A percentile compares a stretch with the other conserved stretches of the same genome.
phyloP scores from a whole-genome alignment of 257 asterid genomes.

The Salvia splendens region DNA sequence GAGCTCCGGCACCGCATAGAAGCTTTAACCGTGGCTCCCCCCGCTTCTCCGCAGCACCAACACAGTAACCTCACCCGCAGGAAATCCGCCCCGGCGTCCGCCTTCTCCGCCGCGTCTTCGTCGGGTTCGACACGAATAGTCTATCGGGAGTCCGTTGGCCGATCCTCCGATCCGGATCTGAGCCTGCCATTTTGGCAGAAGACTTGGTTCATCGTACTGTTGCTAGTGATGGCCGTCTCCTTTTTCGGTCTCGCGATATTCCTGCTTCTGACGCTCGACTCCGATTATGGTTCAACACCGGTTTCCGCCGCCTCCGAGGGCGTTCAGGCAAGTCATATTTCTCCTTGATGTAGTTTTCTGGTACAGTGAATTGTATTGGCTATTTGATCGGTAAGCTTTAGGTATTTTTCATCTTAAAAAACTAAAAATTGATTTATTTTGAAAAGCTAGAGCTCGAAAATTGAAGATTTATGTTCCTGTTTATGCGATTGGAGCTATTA shows the following conservation, averaged over 20 bases:
- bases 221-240: slow-evolving; percentile 72
- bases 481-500: background rate
- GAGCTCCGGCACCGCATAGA: slow-evolving; percentile 61
- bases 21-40: slow-evolving; percentile 84
- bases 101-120: slow-evolving; percentile 36
- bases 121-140: slow-evolving; percentile 67
- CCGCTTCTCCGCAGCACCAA: slow-evolving; percentile 61
- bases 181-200: slow-evolving; percentile 75
- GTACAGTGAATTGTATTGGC: no score
- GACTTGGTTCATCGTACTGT: slow-evolving; percentile 69
- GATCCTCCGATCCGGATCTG: slow-evolving; percentile 51
- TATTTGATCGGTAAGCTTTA: no score
- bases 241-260: slow-evolving; percentile 77
- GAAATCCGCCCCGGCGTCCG: slow-evolving; percentile 61
- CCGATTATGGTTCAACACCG: slow-evolving; percentile 57
- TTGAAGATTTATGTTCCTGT: no score
- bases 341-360: background rate
- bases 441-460: no score
- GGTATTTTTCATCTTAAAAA: no score
- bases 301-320: slow-evolving; percentile 94
- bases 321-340: slow-evolving; percentile 62
- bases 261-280: slow-evolving; percentile 68
- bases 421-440: no score
- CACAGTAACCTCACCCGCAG: slow-evolving; percentile 68
- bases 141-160: slow-evolving; percentile 52